Base-by-base conservation (phyloP, 371 early-diverging fungal species). In the Smittium mucronatum region DNA sequence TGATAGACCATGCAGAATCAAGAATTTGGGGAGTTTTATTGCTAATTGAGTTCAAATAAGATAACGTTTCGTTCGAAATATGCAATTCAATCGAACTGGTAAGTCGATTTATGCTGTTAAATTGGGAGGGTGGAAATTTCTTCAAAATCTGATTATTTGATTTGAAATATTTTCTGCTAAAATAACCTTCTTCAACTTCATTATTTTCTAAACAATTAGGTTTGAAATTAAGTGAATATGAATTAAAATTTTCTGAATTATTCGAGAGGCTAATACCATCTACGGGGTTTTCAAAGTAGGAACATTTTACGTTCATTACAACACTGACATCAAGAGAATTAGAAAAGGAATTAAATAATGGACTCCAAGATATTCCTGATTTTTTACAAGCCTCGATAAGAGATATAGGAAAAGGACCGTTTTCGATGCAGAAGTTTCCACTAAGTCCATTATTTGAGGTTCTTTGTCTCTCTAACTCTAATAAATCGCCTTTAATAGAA, bases 311-410 rank as follows among this genome's bases (percentile, higher is more conserved):
- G 35, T 77, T 75, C 59, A 77, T 28, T 26, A 77, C 76, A 32
- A 74, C 77, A 16, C 77, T 75, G 35, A 77, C 77, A 29, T 69
- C 72, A 36, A 71, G 32, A 67, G 77, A 69, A 25, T 75, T 71
- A 64, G 73, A 75, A 74, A 77, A 77, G 63, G 73, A 74, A 61
- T 77, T 77, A 0, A 69, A 75, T 2, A 76, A 77, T 34, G 77
- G 77, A 16, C 75, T 72, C 77, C 77, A 77, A 28, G 72, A 68
- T n/a, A 76, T 73, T 36, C 63, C 65, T 2, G 77, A 71, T 33
- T 77, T 75, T 69, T 77, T 76, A 72, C 77, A 77, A 11, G 47
- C 47, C 21, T 47, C 47, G 5, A 47, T 47, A 11, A 47, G 21
- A 47, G 47, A 47, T 11, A 47, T 47, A 47, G 47, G 47, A 47